These are phyloP conservation scores for Kalaharituber pfeilii DNA, from an alignment of 2,329 filamentous ascomycete species.

Conservation along the genomic window DNA sequence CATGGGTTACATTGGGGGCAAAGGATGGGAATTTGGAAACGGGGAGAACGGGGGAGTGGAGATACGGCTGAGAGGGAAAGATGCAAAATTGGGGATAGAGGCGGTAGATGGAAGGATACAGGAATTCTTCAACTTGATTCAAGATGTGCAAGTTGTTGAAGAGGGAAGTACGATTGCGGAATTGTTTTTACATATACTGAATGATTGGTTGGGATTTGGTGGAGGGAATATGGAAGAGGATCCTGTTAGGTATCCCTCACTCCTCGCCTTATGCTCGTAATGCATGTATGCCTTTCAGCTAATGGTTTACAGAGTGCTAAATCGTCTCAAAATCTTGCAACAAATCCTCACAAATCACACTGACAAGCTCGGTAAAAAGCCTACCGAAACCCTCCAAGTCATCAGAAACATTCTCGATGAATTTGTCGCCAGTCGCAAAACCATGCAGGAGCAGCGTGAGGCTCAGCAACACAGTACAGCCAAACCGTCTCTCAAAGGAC, in stretches of 20 bases:
- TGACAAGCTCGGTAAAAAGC: conserved; percentile 45
- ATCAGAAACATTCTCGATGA: conserved; percentile 42
- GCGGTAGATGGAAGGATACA: conserved; percentile 33
- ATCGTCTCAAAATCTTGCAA: conserved; percentile 46
- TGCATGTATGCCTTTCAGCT: neutral
- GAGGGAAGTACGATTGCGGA: conserved; percentile 34
- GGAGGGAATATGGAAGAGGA: conserved; percentile 16
- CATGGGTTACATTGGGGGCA: conserved; percentile 14
- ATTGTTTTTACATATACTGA: conserved; percentile 43
- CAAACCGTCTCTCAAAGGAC: conserved; percentile 33
- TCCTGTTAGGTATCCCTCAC: conserved; percentile 2
- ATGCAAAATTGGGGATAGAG: conserved; percentile 10
- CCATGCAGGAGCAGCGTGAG: conserved; percentile 28
- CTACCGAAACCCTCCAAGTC: conserved; percentile 47
- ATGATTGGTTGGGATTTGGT: conserved; percentile 35
- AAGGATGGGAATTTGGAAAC: conserved; percentile 16
- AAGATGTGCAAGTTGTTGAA: conserved; percentile 30
- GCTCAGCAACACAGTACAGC: conserved; percentile 30
- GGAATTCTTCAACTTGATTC: conserved; percentile 35
- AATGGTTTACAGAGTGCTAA: conserved; percentile 27
- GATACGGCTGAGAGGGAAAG: conserved; percentile 27
- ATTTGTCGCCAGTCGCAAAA: conserved; percentile 29
- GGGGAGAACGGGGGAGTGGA: conserved; percentile 35
- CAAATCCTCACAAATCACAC: conserved; percentile 46
- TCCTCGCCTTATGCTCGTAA: neutral